Evolutionary conservation across 768 basidiomycete species (phyloP).

Genomic region (Leucocoprinus leucothites): DNA sequence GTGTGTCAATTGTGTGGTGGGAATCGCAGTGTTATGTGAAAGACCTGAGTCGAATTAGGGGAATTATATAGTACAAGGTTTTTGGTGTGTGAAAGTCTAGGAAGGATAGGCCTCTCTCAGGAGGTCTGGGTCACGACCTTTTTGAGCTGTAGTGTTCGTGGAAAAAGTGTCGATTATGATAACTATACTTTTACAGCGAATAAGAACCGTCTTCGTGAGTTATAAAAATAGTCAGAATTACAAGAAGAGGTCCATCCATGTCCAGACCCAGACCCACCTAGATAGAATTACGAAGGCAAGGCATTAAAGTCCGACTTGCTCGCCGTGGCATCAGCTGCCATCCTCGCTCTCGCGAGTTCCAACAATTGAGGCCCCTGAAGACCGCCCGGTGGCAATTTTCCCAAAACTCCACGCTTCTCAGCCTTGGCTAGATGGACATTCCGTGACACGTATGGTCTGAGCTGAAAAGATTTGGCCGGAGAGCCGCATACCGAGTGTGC

Average conservation of each 20-base stretch:
- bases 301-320: not conserved
- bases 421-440: slow-evolving; percentile 35
- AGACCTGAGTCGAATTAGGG: not conserved
- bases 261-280: not conserved
- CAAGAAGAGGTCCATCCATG: not conserved
- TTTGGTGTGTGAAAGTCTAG: slow-evolving; percentile 1
- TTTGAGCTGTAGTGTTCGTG: not conserved
- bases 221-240: not conserved
- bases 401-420: slow-evolving; percentile 34
- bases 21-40: not conserved
- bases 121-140: not conserved
- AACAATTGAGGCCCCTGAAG: not conserved
- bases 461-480: slow-evolving; percentile 30
- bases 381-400: slow-evolving; percentile 21
- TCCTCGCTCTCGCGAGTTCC: not conserved
- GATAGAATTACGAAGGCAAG: not conserved
- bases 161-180: not conserved
- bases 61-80: not conserved
- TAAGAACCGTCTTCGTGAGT: not conserved
- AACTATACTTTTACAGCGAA: slow-evolving; percentile 4
- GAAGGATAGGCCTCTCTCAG: not conserved
- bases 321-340: not conserved
- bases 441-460: slow-evolving; percentile 67
- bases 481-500: not conserved
- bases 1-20: not conserved